These are phyloP conservation scores for Citrus reticulata DNA, from an alignment of 345 rosid species.

Conservation along the genomic window DNA sequence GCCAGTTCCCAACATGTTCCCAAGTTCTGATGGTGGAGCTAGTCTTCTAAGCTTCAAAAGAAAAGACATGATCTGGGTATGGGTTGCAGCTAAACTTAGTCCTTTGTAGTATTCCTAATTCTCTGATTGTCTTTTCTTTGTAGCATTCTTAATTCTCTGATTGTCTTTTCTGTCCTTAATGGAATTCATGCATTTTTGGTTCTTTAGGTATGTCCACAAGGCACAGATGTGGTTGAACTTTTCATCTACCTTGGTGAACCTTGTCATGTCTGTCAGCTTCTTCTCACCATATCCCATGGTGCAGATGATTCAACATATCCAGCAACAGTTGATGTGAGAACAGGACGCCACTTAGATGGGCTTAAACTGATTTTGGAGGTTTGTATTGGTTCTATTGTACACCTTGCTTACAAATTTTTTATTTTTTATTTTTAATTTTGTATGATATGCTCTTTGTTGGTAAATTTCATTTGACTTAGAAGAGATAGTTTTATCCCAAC, in stretches of 20 bases:
- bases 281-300: slow-evolving; percentile 82
- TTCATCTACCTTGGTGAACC: slow-evolving; percentile 90
- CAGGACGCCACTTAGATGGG: slow-evolving; percentile 73
- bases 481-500: background rate
- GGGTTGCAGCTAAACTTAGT: background rate
- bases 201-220: slow-evolving; percentile 86
- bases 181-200: slow-evolving; percentile 2
- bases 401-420: background rate
- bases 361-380: slow-evolving; percentile 93
- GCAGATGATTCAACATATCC: slow-evolving; percentile 91
- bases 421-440: background rate
- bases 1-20: slow-evolving; percentile 68
- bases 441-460: background rate
- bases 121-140: background rate
- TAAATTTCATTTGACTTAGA: background rate
- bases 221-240: slow-evolving; percentile 78
- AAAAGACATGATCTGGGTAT: slow-evolving; percentile 87
- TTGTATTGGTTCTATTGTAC: slow-evolving; percentile 25
- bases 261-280: slow-evolving; percentile 95
- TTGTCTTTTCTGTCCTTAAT: background rate
- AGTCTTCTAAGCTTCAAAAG: slow-evolving; percentile 75
- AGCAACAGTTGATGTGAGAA: slow-evolving; percentile 78
- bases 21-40: slow-evolving; percentile 52
- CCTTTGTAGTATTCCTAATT: slow-evolving; percentile 2
- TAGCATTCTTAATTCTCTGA: background rate